Evolutionary conservation across 345 rosid genomes (phyloP).

Genomic region (Aquilaria malaccensis): DNA sequence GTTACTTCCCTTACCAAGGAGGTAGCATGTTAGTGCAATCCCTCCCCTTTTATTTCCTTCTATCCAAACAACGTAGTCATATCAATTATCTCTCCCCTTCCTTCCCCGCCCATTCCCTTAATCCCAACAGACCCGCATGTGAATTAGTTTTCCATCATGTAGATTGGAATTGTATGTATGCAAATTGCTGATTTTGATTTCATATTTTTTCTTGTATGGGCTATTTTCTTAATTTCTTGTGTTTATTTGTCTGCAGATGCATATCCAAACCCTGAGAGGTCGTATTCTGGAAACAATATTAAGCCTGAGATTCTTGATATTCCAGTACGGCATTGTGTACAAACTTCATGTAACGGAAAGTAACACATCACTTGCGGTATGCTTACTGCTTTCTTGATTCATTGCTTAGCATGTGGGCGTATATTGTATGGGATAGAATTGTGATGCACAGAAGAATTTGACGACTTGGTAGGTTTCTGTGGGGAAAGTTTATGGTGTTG

Average conservation of each 20-base stretch:
- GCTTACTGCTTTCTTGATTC: constrained; percentile 12
- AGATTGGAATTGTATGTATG: neutral
- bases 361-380: constrained; percentile 74
- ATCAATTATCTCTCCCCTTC: neutral
- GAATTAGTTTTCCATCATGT: constrained; percentile 4
- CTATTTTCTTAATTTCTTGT: neutral
- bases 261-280: constrained; percentile 91
- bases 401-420: neutral
- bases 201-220: constrained; percentile 4
- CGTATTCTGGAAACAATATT: constrained; percentile 86
- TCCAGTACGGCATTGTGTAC: constrained; percentile 96
- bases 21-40: no score
- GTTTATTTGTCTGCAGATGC: constrained; percentile 44
- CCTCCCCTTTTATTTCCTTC: no score
- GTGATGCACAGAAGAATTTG: no score
- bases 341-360: constrained; percentile 72
- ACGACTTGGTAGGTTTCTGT: no score
- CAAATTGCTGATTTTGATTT: neutral
- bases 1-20: no score
- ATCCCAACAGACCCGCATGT: neutral
- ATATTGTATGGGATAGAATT: no score
- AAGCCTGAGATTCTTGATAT: constrained; percentile 77
- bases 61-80: no score
- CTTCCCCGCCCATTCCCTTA: neutral
- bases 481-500: no score